Conservation (phyloP, 345 rosid species). For the Camelina laxa region DNA sequence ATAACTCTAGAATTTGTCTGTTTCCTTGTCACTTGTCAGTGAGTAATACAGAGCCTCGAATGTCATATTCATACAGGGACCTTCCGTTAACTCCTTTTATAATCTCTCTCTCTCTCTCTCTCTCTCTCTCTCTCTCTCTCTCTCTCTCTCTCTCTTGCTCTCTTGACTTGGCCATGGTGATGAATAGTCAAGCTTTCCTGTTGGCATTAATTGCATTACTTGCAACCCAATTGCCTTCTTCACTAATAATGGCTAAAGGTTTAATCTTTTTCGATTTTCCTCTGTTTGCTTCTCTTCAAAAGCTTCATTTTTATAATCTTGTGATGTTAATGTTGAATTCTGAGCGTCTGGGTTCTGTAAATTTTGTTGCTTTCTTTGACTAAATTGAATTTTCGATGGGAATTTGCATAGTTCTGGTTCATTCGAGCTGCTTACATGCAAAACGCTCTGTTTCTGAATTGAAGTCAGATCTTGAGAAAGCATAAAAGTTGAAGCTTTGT, state of each 20-base stretch:
- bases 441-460: conserved; percentile 17
- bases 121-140: conserved; percentile 14
- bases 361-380: conserved; percentile 31
- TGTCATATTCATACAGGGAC: conserved; percentile 38
- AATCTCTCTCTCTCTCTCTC: conserved; percentile 30
- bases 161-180: conserved; percentile 52
- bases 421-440: conserved; percentile 29
- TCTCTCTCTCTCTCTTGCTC: conserved; percentile 8
- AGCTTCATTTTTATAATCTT: conserved; percentile 6
- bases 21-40: conserved; percentile 37
- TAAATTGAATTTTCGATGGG: not conserved
- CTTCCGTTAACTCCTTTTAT: conserved; percentile 34
- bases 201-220: conserved; percentile 57
- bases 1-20: conserved; percentile 18
- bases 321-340: conserved; percentile 7
- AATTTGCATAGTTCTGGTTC: not conserved
- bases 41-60: conserved; percentile 39
- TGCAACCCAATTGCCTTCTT: conserved; percentile 56
- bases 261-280: conserved; percentile 33
- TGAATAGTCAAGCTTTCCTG: conserved; percentile 44
- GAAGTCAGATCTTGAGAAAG: conserved; percentile 29
- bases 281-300: conserved; percentile 26
- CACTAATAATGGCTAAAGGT: conserved; percentile 59
- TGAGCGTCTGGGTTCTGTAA: conserved; percentile 21
- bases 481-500: conserved; percentile 2